Evolutionary conservation across 257 asterid genomes (phyloP), one percentile per base, ranked within the genome.

Genomic region (Datura wrightii): DNA sequence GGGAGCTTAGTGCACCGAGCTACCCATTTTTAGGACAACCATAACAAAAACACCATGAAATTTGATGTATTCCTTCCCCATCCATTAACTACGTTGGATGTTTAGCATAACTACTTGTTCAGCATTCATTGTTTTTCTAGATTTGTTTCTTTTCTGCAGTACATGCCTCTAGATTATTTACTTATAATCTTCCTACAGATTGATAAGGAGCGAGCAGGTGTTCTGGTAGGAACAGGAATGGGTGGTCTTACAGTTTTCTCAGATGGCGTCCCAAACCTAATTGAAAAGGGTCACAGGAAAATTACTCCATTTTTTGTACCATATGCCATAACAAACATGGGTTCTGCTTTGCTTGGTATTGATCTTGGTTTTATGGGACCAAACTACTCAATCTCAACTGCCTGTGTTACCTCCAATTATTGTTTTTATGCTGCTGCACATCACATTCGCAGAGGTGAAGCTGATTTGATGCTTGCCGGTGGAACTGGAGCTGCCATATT

Each of bases 341-440:
- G 90, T 13, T 95, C 99, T 31, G 99, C 99, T 71, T 90, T 94
- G 93, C 97, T 95, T 79, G 99, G 95, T 11, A 95, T 95, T 83
- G 99, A 94, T 92, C 93, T 95, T 82, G 99, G 97, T 78, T 92
- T 95, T 87, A 93, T 95, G 99, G 99, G 99, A 58, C 99, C 99
- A 70, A 94, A 94, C 86, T 95, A 95, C 88, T 95, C 99, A 0
- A 94, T 95, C 86, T 95, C 99, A 80, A 95, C 99, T 85, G 99
- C 99, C 88, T 95, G 99, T 86, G 99, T 98, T 24, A 95, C 99
- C 78, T 94, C 99, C 18, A 95, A 95, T 84, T 94, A 95, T 79
- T 95, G 98, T 88, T 95, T 95, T 88, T 91, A 94, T 44, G 99
- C 99, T 6, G 99, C 99, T 79, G 99, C 99, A 5, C 94, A 94